These are phyloP conservation scores for Ceratobasidium sp. DNA, from an alignment of 1,284 basidiomycete species.

Conservation along the genomic window DNA sequence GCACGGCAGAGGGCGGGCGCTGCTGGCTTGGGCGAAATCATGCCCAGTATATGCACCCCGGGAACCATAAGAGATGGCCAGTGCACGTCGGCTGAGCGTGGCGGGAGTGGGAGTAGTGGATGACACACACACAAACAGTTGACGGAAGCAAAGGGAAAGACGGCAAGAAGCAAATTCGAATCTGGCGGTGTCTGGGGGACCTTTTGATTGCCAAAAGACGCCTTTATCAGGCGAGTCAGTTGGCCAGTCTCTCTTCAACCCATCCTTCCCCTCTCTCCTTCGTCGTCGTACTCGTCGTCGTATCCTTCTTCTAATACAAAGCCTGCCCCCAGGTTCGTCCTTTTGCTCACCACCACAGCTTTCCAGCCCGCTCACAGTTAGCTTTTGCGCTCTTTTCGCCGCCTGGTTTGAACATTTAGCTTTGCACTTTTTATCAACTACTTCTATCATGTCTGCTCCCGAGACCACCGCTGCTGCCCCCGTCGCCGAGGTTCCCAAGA, in stretches of 20 bases:
- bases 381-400: conserved; percentile 17
- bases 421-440: conserved; percentile 28
- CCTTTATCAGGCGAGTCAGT: conserved; percentile 39
- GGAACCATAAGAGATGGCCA: conserved; percentile 12
- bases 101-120: no score
- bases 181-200: conserved; percentile 32
- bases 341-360: neutral
- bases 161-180: conserved; percentile 37
- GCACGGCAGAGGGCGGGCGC: conserved; percentile 1
- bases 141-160: conserved; percentile 38
- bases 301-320: conserved; percentile 16
- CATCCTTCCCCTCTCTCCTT: conserved; percentile 32
- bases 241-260: conserved; percentile 11
- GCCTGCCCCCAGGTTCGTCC: conserved; percentile 18
- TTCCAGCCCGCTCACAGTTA: no score
- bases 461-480: conserved; percentile 47
- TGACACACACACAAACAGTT: no score
- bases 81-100: conserved; percentile 7
- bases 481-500: conserved; percentile 59
- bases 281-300: conserved; percentile 6
- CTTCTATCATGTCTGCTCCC: conserved; percentile 80
- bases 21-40: neutral
- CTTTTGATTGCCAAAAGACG: conserved; percentile 36
- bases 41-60: neutral
- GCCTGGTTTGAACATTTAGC: conserved; percentile 2